Conservation (phyloP, 257 asterid species). For the Verbena officinalis region DNA sequence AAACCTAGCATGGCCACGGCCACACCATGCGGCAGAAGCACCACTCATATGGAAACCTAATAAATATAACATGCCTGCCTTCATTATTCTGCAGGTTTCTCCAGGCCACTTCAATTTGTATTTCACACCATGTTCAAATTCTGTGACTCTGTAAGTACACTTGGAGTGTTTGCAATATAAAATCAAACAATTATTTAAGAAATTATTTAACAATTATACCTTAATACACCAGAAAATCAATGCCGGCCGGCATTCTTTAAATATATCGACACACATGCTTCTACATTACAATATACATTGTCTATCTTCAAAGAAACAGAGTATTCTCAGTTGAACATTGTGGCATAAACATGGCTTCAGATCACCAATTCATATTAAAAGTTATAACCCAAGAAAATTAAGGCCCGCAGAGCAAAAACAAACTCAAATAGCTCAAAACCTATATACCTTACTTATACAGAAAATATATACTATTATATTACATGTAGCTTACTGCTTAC, state of each 20-base stretch:
- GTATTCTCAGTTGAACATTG: neutral
- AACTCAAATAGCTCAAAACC: slow-evolving; percentile 7
- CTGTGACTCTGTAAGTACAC: too few species aligned
- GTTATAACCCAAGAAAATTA: neutral
- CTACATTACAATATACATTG: neutral
- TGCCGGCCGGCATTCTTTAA: neutral
- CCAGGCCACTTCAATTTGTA: too few species aligned
- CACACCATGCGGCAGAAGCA: neutral
- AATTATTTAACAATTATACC: too few species aligned
- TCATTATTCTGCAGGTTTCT: neutral
- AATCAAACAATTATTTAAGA: too few species aligned
- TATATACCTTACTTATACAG: too few species aligned
- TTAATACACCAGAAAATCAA: neutral
- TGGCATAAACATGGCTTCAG: neutral
- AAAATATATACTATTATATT: slow-evolving; percentile 2
- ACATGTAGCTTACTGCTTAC: slow-evolving; percentile 11
- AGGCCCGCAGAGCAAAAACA: neutral
- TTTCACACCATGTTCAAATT: too few species aligned
- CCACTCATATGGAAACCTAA: slow-evolving; percentile 31
- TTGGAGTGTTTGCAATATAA: too few species aligned
- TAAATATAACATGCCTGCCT: slow-evolving; percentile 11
- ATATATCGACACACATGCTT: neutral
- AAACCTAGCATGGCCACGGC: neutral
- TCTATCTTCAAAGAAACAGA: neutral
- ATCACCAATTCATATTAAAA: neutral